phyloP scores from a whole-genome alignment of 257 asterid species.

The Ilex asprella region DNA sequence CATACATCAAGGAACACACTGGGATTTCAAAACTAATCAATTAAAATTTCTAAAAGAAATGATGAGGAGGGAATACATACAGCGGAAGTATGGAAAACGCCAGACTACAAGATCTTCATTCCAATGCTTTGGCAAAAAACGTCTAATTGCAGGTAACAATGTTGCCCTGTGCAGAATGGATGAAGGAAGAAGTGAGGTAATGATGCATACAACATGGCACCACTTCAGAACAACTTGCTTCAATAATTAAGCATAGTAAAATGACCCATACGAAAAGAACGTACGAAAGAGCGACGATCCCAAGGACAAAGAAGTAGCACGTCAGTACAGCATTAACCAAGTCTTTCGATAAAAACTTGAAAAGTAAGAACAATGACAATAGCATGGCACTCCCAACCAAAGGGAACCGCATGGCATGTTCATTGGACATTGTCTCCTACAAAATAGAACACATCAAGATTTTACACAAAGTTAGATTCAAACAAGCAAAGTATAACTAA shows the following conservation, averaged over 20 bases:
- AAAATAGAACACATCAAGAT: conserved; percentile 12
- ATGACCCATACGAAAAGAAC: conserved; percentile 34
- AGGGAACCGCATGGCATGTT: conserved; percentile 97
- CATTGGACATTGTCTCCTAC: conserved; percentile 96
- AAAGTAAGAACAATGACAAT: conserved; percentile 86
- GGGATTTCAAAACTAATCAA: neutral
- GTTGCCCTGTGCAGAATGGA: conserved; percentile 68
- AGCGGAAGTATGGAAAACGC: conserved; percentile 67
- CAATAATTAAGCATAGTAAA: conserved; percentile 12
- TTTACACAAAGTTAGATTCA: conserved; percentile 1
- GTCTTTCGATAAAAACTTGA: conserved; percentile 94
- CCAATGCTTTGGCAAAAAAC: conserved; percentile 76
- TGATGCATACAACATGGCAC: neutral
- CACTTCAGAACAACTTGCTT: neutral
- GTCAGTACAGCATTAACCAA: conserved; percentile 96
- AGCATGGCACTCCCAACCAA: conserved; percentile 96
- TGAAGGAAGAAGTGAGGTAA: conserved; percentile 6
- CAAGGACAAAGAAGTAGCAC: conserved; percentile 88
- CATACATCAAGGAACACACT: conserved; percentile 5
- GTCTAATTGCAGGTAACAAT: conserved; percentile 61
- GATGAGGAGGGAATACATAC: conserved; percentile 32
- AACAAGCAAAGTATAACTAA: neutral
- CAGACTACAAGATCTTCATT: conserved; percentile 61
- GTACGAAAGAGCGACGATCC: conserved; percentile 91
- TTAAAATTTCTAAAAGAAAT: neutral